Conservation (phyloP, 192 early-diverging fungal genomes). For the Mortierella antarctica region DNA sequence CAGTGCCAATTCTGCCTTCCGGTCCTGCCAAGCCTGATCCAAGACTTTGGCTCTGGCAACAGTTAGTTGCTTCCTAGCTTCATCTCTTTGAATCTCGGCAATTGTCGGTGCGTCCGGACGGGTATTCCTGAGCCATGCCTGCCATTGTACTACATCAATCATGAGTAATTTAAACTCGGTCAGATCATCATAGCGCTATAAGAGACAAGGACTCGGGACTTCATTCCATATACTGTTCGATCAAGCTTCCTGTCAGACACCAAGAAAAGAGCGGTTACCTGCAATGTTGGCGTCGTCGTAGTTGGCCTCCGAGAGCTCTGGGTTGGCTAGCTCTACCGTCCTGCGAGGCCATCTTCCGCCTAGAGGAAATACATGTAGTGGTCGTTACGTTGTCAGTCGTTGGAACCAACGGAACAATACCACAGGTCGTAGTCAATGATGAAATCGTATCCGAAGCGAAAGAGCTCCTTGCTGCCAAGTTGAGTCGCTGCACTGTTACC, state of each 20-base stretch:
- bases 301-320: constrained; percentile 37
- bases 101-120: constrained; percentile 28
- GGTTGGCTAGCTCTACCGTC: constrained; percentile 40
- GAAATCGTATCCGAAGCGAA: too few species aligned
- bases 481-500: constrained; percentile 9
- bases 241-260: background rate
- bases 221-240: background rate
- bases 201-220: background rate
- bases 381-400: background rate
- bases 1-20: constrained; percentile 41
- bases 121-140: constrained; percentile 52
- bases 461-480: background rate
- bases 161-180: background rate
- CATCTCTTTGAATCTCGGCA: constrained; percentile 45
- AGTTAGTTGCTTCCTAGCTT: constrained; percentile 40
- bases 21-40: constrained; percentile 51
- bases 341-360: constrained; percentile 44
- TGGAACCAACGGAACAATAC: background rate
- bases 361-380: background rate
- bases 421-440: too few species aligned
- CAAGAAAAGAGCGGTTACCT: constrained; percentile 13
- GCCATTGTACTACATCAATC: constrained; percentile 38
- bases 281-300: constrained; percentile 51
- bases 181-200: background rate
- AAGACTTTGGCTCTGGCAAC: constrained; percentile 33